Evolutionary conservation across 2,329 filamentous ascomycete species (phyloP).

Genomic region (Talaromyces marneffei): DNA sequence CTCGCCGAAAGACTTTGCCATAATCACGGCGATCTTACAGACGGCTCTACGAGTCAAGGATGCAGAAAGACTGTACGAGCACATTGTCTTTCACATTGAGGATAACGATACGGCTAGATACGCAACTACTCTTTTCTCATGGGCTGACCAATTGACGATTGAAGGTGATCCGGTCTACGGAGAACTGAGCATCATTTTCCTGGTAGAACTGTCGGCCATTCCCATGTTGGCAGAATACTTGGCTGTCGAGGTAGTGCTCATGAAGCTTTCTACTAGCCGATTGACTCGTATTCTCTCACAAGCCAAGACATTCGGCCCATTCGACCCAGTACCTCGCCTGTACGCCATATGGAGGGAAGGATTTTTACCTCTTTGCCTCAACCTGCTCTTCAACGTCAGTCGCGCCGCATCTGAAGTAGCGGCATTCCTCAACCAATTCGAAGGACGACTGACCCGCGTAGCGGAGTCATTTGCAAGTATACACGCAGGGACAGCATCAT

Average conservation of each 20-base stretch:
- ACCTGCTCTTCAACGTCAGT: constrained; percentile 76
- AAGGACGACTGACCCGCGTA: constrained; percentile 67
- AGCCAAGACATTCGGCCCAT: constrained; percentile 65
- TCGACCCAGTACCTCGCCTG: constrained; percentile 68
- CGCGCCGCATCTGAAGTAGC: constrained; percentile 76
- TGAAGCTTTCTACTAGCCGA: constrained; percentile 71
- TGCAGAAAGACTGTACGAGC: constrained; percentile 63
- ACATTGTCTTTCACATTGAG: constrained; percentile 64
- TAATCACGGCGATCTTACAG: constrained; percentile 83
- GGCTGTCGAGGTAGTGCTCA: constrained; percentile 77
- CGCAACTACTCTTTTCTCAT: constrained; percentile 83
- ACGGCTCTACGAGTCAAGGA: constrained; percentile 73
- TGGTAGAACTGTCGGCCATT: constrained; percentile 79
- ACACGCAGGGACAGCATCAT: constrained; percentile 44
- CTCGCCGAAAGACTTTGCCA: constrained; percentile 72
- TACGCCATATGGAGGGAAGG: constrained; percentile 88
- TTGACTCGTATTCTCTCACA: constrained; percentile 70
- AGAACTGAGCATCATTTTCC: constrained; percentile 81
- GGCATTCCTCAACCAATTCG: constrained; percentile 84
- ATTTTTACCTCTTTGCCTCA: constrained; percentile 79
- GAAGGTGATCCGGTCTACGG: constrained; percentile 85
- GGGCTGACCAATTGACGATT: constrained; percentile 76
- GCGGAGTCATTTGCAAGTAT: constrained; percentile 61
- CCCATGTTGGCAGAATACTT: constrained; percentile 80
- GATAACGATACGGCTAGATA: constrained; percentile 67